Evolutionary conservation across 768 basidiomycete genomes (phyloP).

Genomic region (Lactarius quietus): DNA sequence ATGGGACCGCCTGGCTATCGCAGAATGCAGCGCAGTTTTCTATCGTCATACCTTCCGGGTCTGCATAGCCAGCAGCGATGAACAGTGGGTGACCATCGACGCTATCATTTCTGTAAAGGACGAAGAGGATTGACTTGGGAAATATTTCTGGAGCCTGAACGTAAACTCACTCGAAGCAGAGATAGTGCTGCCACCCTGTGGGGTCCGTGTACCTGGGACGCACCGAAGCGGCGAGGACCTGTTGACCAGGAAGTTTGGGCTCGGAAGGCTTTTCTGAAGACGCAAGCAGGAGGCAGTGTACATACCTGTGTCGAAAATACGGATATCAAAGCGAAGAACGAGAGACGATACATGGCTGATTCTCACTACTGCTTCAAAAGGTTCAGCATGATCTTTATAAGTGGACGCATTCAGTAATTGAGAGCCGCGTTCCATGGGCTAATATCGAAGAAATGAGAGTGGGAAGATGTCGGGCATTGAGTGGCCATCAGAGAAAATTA

Average conservation of each 20-base stretch:
- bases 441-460: not conserved
- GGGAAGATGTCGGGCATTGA: not conserved
- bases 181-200: not conserved
- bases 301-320: not conserved
- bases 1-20: slow-evolving; percentile 36
- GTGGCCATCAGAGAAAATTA: not conserved
- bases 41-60: slow-evolving; percentile 56
- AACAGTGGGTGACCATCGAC: slow-evolving; percentile 37
- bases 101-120: not conserved
- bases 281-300: slow-evolving; percentile 27
- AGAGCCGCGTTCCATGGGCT: not conserved
- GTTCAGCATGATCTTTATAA: not conserved
- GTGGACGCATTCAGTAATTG: not conserved
- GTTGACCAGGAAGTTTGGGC: not conserved
- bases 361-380: not conserved
- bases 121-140: not conserved
- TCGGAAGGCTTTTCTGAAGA: not conserved
- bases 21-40: slow-evolving; percentile 46
- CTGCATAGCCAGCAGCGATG: slow-evolving; percentile 42
- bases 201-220: not conserved
- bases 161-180: not conserved
- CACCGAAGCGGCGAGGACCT: not conserved
- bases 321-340: not conserved
- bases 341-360: not conserved
- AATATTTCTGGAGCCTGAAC: not conserved